Evolutionary conservation across 805 yeast genomes (phyloP).

Genomic region (Hanseniaspora singularis): DNA sequence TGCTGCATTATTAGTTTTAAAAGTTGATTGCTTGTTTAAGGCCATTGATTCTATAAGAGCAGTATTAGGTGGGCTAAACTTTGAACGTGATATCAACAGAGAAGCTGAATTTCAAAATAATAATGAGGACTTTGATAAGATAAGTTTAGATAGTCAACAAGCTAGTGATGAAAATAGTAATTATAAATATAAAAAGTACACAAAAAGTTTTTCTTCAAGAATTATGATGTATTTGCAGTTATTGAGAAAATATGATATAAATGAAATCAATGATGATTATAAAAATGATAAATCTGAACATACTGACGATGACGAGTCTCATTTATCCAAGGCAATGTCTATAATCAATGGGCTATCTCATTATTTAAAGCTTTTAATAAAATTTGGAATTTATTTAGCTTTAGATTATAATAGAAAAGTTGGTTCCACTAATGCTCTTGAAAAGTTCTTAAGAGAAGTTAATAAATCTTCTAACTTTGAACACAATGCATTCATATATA

Average conservation of each 20-base stretch:
- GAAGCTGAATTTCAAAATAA: slow-evolving; percentile 20
- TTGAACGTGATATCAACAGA: slow-evolving; percentile 6
- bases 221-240: slow-evolving; percentile 80
- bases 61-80: slow-evolving; percentile 8
- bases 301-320: slow-evolving; percentile 19
- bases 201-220: slow-evolving; percentile 78
- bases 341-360: slow-evolving; percentile 88
- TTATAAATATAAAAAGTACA: slow-evolving; percentile 36
- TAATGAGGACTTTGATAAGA: slow-evolving; percentile 16
- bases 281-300: background rate
- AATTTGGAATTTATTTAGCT: slow-evolving; percentile 69
- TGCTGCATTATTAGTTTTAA: slow-evolving; percentile 59
- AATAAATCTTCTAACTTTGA: slow-evolving; percentile 33
- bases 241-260: slow-evolving; percentile 46
- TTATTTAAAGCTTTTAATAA: slow-evolving; percentile 69
- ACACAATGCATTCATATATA: slow-evolving; percentile 28
- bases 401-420: slow-evolving; percentile 50
- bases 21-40: slow-evolving; percentile 62
- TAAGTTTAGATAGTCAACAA: slow-evolving; percentile 8
- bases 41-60: slow-evolving; percentile 49
- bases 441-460: slow-evolving; percentile 46
- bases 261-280: slow-evolving; percentile 21
- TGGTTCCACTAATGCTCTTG: slow-evolving; percentile 49
- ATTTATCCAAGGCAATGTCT: slow-evolving; percentile 53
- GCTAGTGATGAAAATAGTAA: slow-evolving; percentile 12